Base-by-base conservation (phyloP, 768 basidiomycete species). In the Rhodosporidiobolus sp. region DNA sequence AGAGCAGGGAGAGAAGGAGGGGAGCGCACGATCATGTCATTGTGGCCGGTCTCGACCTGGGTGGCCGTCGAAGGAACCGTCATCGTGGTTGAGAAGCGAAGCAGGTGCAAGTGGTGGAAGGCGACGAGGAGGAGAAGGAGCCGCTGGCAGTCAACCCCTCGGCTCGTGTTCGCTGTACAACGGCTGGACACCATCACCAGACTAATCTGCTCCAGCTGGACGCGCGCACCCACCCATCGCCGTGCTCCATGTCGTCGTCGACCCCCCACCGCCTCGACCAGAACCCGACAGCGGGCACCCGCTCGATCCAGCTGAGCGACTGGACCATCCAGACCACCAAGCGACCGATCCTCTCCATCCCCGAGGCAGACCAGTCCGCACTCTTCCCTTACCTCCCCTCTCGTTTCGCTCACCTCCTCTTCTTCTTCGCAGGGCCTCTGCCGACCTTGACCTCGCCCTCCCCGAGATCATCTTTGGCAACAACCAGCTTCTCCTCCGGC, bases 381-480 rank as follows among this genome's bases (percentile, higher is more conserved):
- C 46, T 54, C 30, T 45, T 26, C n/a, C 54, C 3, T 9, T 38
- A 11, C 26, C 49, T 26, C 38, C 2, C 38, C 54, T 34, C 38
- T 4, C 43, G n/a, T 11, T 32, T 26, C 34, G 11, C 30, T 26
- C 14, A 16, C 53, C 22, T 35, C 12, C 28, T 5, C 5, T 28
- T 20, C 6, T 24, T 45, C 14, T 46, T 4, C 14, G 11, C 75
- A 83, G 82, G 20, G 80, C 79, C 0, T 79, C 81, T 34, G 79
- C 77, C n/a, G 66, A 70, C 4, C 75, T 83, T 28, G 87, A 88
- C 4, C 84, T 98, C 34, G 91, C 95, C 0, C 81, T 95, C 2
- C 96, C 96, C 4, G 96, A 99, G 80, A 98, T 98, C 92, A 93
- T 91, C 0, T 98, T 97, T 78, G 94, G 93, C 10, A 87, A 86